phyloP scores from a whole-genome alignment of 192 early-diverging fungal species.

The Coemansia sp. region DNA sequence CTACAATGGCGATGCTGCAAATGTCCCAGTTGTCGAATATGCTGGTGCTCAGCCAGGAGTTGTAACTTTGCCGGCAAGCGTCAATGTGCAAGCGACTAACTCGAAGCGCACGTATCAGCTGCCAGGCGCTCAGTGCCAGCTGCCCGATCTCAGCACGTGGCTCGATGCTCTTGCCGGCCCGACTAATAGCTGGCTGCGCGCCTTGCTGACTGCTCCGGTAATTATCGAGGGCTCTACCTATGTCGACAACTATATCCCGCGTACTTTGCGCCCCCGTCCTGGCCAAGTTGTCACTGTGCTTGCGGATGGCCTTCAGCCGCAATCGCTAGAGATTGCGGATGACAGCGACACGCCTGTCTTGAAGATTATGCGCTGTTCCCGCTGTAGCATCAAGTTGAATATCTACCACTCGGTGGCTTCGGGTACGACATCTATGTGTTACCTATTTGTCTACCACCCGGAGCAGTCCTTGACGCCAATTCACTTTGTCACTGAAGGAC shows the following conservation, averaged over 20 bases:
- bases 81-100: not conserved
- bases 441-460: conserved; percentile 75
- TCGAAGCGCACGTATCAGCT: conserved; percentile 18
- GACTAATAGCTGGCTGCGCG: conserved; percentile 77
- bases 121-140: not conserved
- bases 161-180: conserved; percentile 71
- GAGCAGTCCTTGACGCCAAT: conserved; percentile 72
- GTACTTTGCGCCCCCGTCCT: conserved; percentile 61
- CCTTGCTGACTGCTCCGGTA: conserved; percentile 68
- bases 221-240: conserved; percentile 71
- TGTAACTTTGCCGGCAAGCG: not conserved
- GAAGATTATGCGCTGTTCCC: not conserved
- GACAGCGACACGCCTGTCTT: not conserved
- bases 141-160: conserved; percentile 56
- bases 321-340: not conserved
- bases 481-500: conserved; percentile 60
- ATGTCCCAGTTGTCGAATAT: conserved; percentile 80
- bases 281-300: conserved; percentile 52
- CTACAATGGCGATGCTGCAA: conserved; percentile 62
- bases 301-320: not conserved
- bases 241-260: conserved; percentile 60
- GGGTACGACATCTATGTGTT: conserved; percentile 51
- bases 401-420: not conserved
- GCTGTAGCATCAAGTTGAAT: not conserved
- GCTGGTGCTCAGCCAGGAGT: conserved; percentile 47